A percentile compares a stretch with the other conserved stretches of the same genome.
These are phyloP conservation scores for Amaranthus palmeri DNA, from an alignment of 148 eudicot species.

Conservation along the genomic window DNA sequence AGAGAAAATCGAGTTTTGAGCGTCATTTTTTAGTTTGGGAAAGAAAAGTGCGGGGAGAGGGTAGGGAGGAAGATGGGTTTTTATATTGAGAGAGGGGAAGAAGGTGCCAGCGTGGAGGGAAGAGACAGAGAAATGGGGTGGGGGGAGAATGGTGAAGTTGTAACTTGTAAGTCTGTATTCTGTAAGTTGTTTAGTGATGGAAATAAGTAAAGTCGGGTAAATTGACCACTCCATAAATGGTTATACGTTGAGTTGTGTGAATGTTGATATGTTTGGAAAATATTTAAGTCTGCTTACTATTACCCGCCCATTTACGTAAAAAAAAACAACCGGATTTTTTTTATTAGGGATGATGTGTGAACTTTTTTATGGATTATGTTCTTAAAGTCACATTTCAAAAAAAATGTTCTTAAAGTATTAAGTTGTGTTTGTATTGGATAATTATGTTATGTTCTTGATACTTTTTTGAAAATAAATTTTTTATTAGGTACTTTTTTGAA, in stretches of 20 bases:
- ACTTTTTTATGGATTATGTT: too few relatives aligned
- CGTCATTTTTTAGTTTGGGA: conserved; percentile 26
- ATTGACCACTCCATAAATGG: neutral
- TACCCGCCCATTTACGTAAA: too few relatives aligned
- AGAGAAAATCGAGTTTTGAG: conserved; percentile 23
- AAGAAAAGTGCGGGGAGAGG: neutral
- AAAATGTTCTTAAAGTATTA: too few relatives aligned
- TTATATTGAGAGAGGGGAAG: neutral
- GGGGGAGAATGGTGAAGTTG: neutral
- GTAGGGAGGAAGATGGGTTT: neutral
- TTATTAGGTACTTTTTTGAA: too few relatives aligned
- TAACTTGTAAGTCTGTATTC: too few relatives aligned
- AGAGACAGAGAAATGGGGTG: neutral
- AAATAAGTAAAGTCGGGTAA: neutral
- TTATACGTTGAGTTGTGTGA: neutral
- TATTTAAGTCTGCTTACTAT: too few relatives aligned
- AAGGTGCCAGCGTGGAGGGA: conserved; percentile 15
- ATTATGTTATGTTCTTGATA: too few relatives aligned
- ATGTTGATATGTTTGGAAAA: neutral
- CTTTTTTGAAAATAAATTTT: too few relatives aligned
- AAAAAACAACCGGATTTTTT: too few relatives aligned
- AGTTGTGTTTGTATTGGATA: too few relatives aligned
- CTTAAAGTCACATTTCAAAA: too few relatives aligned
- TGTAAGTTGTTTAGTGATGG: neutral
- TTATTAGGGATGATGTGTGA: too few relatives aligned